A percentile compares a stretch with the other conserved stretches of the same genome.
Conservation (phyloP, 495 filamentous ascomycete genomes). For the Neurospora sp. region DNA sequence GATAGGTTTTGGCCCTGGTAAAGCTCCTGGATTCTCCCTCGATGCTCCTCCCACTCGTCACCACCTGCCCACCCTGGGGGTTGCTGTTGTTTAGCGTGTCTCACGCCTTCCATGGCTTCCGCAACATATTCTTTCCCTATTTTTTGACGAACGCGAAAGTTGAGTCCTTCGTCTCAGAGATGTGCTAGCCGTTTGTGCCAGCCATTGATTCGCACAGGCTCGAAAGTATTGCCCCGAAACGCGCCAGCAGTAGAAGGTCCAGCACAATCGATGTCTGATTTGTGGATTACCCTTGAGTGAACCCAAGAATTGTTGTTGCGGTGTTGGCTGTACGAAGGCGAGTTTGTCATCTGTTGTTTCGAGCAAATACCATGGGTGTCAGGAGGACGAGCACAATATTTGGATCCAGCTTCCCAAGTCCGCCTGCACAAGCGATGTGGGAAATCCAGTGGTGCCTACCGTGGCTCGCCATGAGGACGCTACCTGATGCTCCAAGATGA, state of each 20-base stretch:
- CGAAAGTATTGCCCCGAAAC: background rate
- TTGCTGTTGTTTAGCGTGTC: background rate
- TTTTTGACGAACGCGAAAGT: background rate
- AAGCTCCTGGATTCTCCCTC: slow-evolving; percentile 20
- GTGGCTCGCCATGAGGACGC: background rate
- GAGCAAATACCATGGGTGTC: background rate
- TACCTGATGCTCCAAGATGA: background rate
- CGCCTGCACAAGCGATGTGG: background rate
- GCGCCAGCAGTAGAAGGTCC: background rate
- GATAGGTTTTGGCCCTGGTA: slow-evolving; percentile 24
- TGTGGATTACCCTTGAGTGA: background rate
- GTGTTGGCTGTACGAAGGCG: background rate
- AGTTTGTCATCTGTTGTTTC: background rate
- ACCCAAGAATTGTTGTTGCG: background rate
- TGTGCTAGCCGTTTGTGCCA: background rate
- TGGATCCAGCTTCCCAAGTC: background rate
- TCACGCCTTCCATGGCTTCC: background rate
- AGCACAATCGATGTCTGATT: background rate
- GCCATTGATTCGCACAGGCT: background rate
- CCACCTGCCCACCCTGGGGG: slow-evolving; percentile 8
- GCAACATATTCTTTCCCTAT: background rate
- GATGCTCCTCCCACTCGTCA: slow-evolving; percentile 12
- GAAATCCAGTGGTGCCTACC: background rate
- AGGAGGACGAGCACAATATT: background rate
- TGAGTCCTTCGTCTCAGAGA: background rate